These are phyloP conservation scores for Thermoascus crustaceus DNA, from an alignment of 2,329 filamentous ascomycete genomes.

Conservation along the genomic window DNA sequence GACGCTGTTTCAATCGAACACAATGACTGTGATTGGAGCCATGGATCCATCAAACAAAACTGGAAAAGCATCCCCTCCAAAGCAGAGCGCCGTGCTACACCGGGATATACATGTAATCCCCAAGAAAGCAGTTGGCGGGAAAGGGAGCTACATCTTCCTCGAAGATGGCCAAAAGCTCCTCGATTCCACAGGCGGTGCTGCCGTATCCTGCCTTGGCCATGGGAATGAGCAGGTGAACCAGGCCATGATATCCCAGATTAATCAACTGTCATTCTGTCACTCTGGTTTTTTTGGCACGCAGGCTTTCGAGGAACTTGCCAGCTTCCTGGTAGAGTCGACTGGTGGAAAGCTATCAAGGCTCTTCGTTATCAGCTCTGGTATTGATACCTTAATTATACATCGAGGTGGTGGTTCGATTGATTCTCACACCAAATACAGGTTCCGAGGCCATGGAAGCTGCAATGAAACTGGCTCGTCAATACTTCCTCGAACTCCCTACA, in stretches of 20 bases:
- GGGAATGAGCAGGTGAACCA: conserved; percentile 52
- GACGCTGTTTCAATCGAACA: too few species aligned
- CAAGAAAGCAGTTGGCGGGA: conserved; percentile 40
- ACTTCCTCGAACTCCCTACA: conserved; percentile 49
- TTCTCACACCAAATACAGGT: conserved; percentile 29
- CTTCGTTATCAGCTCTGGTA: conserved; percentile 53
- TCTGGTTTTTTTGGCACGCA: conserved; percentile 51
- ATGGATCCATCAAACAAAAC: background rate
- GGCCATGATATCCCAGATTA: conserved; percentile 53
- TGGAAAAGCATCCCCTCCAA: background rate
- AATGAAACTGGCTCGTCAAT: conserved; percentile 60
- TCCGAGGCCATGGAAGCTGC: conserved; percentile 63
- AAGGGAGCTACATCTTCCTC: conserved; percentile 46
- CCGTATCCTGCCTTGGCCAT: conserved; percentile 64
- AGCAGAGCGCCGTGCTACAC: conserved; percentile 41
- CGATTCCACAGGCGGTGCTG: conserved; percentile 66
- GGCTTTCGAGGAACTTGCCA: conserved; percentile 46
- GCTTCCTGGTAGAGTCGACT: conserved; percentile 44
- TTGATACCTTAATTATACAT: conserved; percentile 3
- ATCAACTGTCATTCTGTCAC: conserved; percentile 51
- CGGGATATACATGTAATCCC: conserved; percentile 42
- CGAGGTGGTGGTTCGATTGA: background rate
- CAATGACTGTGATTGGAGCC: background rate
- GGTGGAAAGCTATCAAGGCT: conserved; percentile 45
- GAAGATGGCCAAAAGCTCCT: conserved; percentile 54